Percentiles rank a stretch among this genome's conserved stretches.
phyloP scores from a whole-genome alignment of 768 basidiomycete genomes.

The Hygrocybe punicea region DNA sequence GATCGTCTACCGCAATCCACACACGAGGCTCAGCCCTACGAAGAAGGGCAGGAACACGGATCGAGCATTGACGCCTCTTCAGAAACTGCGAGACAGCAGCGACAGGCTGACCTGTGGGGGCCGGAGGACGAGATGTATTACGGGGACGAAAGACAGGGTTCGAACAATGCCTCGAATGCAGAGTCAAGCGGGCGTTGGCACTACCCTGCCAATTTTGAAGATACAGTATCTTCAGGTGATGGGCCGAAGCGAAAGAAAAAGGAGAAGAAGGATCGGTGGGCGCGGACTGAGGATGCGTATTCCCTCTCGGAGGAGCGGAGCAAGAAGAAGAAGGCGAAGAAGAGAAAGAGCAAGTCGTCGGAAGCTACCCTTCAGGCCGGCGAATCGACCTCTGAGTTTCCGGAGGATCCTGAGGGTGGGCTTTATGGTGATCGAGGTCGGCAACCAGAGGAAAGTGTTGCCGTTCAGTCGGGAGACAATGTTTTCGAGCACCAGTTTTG shows the following conservation, averaged over 20 bases:
- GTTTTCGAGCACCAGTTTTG: conserved; percentile 68
- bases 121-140: conserved; percentile 78
- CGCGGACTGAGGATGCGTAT: conserved; percentile 82
- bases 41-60: conserved; percentile 70
- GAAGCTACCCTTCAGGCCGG: conserved; percentile 33
- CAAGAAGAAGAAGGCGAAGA: conserved; percentile 58
- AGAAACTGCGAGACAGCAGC: conserved; percentile 31
- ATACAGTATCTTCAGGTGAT: conserved; percentile 43
- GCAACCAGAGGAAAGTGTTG: conserved; percentile 11
- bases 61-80: conserved; percentile 42
- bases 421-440: conserved; percentile 47
- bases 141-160: conserved; percentile 41
- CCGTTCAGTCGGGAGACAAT: conserved; percentile 32
- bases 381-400: conserved; percentile 49
- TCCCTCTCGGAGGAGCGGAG: conserved; percentile 45
- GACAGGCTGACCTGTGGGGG: conserved; percentile 55
- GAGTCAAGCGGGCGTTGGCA: conserved; percentile 65
- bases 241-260: conserved; percentile 53
- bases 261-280: conserved; percentile 85
- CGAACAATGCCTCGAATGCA: conserved; percentile 28
- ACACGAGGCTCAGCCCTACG: conserved; percentile 66
- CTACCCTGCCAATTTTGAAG: conserved; percentile 83
- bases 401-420: conserved; percentile 73
- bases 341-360: conserved; percentile 54
- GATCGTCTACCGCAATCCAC: conserved; percentile 72